These are phyloP conservation scores for Zygoascus tannicola DNA, from an alignment of 805 yeast species.

Conservation along the genomic window DNA sequence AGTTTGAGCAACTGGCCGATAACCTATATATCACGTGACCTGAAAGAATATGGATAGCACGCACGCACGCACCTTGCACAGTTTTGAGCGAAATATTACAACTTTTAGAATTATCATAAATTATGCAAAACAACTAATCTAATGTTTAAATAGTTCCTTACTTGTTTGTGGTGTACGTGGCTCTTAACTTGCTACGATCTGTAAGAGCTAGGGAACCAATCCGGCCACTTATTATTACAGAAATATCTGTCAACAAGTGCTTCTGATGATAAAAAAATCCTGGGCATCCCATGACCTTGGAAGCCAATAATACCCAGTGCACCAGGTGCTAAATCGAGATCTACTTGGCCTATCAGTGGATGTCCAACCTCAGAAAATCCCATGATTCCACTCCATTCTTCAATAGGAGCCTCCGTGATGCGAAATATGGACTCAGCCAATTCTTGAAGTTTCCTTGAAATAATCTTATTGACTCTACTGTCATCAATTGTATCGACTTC, in stretches of 20 bases:
- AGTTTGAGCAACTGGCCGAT: no score
- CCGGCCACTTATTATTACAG: constrained; percentile 9
- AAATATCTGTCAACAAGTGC: constrained; percentile 25
- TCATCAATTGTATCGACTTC: constrained; percentile 13
- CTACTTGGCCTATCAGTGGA: constrained; percentile 35
- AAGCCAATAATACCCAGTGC: constrained; percentile 33
- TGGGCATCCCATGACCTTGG: constrained; percentile 46
- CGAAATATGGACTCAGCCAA: constrained; percentile 6
- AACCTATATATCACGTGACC: no score
- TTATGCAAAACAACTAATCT: no score
- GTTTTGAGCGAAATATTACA: no score
- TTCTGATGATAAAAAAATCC: constrained; percentile 34
- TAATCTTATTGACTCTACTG: constrained; percentile 3
- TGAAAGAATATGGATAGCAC: no score
- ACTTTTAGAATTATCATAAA: no score
- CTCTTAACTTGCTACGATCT: no score
- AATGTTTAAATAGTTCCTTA: no score
- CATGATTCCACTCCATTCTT: constrained; percentile 40
- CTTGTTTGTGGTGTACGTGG: no score
- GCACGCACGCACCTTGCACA: no score
- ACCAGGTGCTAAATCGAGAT: background rate
- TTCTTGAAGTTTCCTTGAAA: constrained; percentile 6
- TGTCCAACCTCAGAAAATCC: constrained; percentile 32
- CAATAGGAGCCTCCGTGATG: constrained; percentile 8
- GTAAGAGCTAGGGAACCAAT: constrained; percentile 12